Evolutionary conservation across 305 asterid genomes (phyloP), one percentile per base, ranked within the genome.

Genomic region (Striga hermonthica): DNA sequence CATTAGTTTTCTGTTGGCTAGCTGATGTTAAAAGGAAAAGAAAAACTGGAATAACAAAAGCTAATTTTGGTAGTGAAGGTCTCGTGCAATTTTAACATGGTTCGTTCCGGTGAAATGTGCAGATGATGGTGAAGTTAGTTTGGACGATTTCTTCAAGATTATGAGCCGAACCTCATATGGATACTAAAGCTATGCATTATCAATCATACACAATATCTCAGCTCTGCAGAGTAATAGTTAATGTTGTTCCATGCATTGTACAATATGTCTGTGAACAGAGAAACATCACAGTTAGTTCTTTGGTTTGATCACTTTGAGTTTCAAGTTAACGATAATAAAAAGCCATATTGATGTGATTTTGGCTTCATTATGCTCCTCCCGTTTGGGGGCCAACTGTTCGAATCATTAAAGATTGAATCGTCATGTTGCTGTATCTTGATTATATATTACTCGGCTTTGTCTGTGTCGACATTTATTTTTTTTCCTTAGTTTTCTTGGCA

Each of bases 121-220:
- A 86, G 93, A 77, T 69, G 93, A 86, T 72, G 87, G 93, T 28
- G 93, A 86, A 77, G 93, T 86, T 31, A 80, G 68, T 38, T 80
- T 76, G 5, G 88, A 83, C 2, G 93, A 83, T 64, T 86, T 83
- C 82, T 78, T 83, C 86, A 80, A 78, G 76, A 86, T 86, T 84
- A 86, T 86, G 93, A 80, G 93, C 72, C 80, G 87, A 74, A 86
- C 93, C 7, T 75, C 87, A 8, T 86, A 78, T 36, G 90, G 90
- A 36, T 78, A 71, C 70, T 85, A 81, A 79, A 69, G 62, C n/a
- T 34, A 57, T 22, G 31, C 47, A 4, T 9, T 44, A n/a, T n/a
- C n/a, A 11, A 22, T 22, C 31, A 22, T 43, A 13, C 28, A 3
- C 57, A 35, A 6, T 53, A 34, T 13, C 47, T 55, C 12, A 41